Evolutionary conservation across 2,329 filamentous ascomycete species (phyloP).

Genomic region (Tothia fuscella): DNA sequence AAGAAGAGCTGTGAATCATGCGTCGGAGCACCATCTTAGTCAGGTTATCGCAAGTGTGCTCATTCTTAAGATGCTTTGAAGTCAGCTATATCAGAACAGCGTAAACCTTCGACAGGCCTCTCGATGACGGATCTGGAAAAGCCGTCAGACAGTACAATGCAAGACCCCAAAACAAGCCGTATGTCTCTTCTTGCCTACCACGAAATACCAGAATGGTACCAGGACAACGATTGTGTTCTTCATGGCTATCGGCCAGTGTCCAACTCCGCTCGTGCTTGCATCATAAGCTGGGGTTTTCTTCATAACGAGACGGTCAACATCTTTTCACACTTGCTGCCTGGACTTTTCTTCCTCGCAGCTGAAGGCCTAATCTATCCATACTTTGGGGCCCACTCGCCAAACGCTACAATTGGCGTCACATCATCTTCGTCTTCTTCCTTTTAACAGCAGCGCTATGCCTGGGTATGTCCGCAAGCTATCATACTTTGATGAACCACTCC

Average conservation of each 20-base stretch:
- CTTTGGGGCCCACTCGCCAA: not conserved
- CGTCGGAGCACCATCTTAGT: no score
- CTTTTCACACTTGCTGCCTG: constrained; percentile 43
- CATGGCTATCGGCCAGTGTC: constrained; percentile 48
- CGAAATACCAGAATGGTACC: constrained; percentile 16
- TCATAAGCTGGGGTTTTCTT: constrained; percentile 43
- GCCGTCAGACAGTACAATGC: no score
- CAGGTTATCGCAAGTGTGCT: no score
- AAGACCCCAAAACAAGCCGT: no score
- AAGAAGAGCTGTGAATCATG: no score
- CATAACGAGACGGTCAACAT: constrained; percentile 56
- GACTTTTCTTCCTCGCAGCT: not conserved
- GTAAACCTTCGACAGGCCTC: no score
- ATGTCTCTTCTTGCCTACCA: no score
- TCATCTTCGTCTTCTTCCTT: constrained; percentile 27
- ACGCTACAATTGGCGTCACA: constrained; percentile 19
- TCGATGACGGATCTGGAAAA: no score
- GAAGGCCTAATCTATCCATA: not conserved
- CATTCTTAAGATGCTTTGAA: no score
- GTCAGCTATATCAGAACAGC: no score
- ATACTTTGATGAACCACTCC: constrained; percentile 78
- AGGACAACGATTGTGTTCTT: constrained; percentile 52
- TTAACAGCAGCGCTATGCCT: constrained; percentile 32
- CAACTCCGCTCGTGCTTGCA: constrained; percentile 41
- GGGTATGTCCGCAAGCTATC: constrained; percentile 54